phyloP scores from a whole-genome alignment of 129 eudicot species.

The Escallonia rubra region DNA sequence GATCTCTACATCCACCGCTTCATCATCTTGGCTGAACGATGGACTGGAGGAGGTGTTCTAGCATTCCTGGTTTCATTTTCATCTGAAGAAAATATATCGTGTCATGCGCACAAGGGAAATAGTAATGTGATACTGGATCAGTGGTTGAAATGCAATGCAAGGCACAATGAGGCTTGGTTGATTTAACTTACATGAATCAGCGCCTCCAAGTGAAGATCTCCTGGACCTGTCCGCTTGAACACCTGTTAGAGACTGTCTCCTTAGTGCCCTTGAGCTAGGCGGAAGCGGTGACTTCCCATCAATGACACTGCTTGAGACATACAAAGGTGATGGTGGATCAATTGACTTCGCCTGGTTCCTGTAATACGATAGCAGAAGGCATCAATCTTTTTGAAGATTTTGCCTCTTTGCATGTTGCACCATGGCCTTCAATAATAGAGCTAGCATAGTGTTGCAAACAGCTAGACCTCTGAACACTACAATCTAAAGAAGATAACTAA shows the following conservation, averaged over 20 bases:
- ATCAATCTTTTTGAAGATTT: too few relatives aligned
- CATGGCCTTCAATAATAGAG: too few relatives aligned
- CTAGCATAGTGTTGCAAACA: too few relatives aligned
- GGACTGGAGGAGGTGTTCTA: conserved; percentile 69
- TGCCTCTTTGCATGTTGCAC: too few relatives aligned
- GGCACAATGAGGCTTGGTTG: background rate
- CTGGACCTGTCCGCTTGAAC: conserved; percentile 38
- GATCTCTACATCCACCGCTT: conserved; percentile 47
- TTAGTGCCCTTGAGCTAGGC: conserved; percentile 33
- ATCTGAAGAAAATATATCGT: conserved; percentile 16
- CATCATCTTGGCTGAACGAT: conserved; percentile 38
- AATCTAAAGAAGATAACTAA: too few relatives aligned
- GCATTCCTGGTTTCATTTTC: conserved; percentile 39
- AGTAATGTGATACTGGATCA: background rate
- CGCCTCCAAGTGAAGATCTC: conserved; percentile 64
- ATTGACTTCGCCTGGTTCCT: conserved; percentile 52
- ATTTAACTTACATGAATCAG: conserved; percentile 47
- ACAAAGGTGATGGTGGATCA: conserved; percentile 28
- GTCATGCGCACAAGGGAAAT: background rate
- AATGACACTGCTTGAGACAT: conserved; percentile 5
- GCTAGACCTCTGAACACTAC: too few relatives aligned
- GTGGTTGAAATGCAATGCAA: background rate
- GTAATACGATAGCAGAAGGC: background rate
- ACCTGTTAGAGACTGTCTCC: conserved; percentile 73
- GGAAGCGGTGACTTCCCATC: conserved; percentile 36